Evolutionary conservation across 2,329 filamentous ascomycete genomes (phyloP).

Genomic region (Gaeumannomyces sp.): DNA sequence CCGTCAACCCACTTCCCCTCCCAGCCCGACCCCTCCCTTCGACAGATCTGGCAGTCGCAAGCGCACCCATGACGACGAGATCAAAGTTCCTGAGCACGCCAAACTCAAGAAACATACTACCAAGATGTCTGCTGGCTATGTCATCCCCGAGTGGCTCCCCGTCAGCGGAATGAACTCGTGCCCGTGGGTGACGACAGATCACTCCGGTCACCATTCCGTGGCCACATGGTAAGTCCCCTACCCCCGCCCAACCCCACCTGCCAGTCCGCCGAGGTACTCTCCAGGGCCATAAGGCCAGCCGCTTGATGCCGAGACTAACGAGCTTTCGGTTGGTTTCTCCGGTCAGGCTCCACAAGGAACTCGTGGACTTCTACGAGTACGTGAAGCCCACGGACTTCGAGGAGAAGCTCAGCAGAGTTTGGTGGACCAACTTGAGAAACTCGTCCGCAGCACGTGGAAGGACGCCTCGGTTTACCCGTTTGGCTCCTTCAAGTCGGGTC

Average conservation of each 20-base stretch:
- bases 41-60: slow-evolving; percentile 45
- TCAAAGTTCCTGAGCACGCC: slow-evolving; percentile 50
- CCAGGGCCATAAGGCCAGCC: neutral
- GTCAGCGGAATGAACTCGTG: slow-evolving; percentile 34
- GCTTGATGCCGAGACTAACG: neutral
- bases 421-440: slow-evolving; percentile 58
- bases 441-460: slow-evolving; percentile 51
- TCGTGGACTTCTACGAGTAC: slow-evolving; percentile 82
- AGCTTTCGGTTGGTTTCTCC: neutral
- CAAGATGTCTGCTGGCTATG: slow-evolving; percentile 39
- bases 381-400: slow-evolving; percentile 75
- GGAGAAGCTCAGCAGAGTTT: slow-evolving; percentile 63
- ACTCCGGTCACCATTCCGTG: slow-evolving; percentile 46
- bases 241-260: too few relatives aligned
- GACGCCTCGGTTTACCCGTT: slow-evolving; percentile 67
- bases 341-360: slow-evolving; percentile 78
- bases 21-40: neutral
- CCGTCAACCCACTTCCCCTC: neutral
- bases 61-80: slow-evolving; percentile 64
- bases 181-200: slow-evolving; percentile 59
- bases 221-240: slow-evolving; percentile 48
- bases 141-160: slow-evolving; percentile 48
- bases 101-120: slow-evolving; percentile 41
- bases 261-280: too few relatives aligned
- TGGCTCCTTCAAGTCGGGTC: slow-evolving; percentile 86